Base-by-base conservation (phyloP, 305 asterid species). In the Fraxinus sp. region DNA sequence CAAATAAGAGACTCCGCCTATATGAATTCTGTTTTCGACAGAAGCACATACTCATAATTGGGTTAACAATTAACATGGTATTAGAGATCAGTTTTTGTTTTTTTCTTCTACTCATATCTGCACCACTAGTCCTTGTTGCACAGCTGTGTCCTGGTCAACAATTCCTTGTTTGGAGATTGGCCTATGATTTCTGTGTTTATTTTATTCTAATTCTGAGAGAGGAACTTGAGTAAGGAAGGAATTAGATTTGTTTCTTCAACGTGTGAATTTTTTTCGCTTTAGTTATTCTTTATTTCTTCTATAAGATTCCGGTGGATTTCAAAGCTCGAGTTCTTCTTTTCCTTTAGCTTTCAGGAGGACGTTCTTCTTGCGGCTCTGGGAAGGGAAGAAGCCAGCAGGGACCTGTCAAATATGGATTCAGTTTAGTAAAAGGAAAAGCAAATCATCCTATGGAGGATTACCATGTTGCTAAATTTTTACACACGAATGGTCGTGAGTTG, bases 391-490 rank as follows among this genome's bases (percentile, higher is more conserved):
- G 95, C 89, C 80, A 85, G 16, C 86, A 84, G 55, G 94, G 97
- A 64, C 78, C 84, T 59, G 86, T 79, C 39, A 95, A 93, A 87
- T 95, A 88, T 83, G 99, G 99, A 75, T 94, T 89, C 87, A 88
- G 91, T 78, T 88, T 95, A 70, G 88, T 89, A 33, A 95, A 95
- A 83, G 99, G 98, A 80, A 94, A 90, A 83, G 99, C 98, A 32
- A 94, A 80, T 85, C 98, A 95, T 88, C 99, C 99, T 4, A 95
- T 94, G 99, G 99, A 95, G 90, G 99, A 95, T 88, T 95, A 82
- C 89, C 94, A 95, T 86, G 99, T 95, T 72, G 97, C 99, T 71
- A 95, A 93, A 82, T 95, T 94, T 78, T 92, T 89, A 39, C 92
- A 90, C 86, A 39, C 82, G 36, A 83, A 89, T 26, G 93, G 92